A percentile compares a stretch with the other conserved stretches of the same genome.
phyloP scores from a whole-genome alignment of 495 filamentous ascomycete genomes.

The Hyphodiscus hymeniophilus region DNA sequence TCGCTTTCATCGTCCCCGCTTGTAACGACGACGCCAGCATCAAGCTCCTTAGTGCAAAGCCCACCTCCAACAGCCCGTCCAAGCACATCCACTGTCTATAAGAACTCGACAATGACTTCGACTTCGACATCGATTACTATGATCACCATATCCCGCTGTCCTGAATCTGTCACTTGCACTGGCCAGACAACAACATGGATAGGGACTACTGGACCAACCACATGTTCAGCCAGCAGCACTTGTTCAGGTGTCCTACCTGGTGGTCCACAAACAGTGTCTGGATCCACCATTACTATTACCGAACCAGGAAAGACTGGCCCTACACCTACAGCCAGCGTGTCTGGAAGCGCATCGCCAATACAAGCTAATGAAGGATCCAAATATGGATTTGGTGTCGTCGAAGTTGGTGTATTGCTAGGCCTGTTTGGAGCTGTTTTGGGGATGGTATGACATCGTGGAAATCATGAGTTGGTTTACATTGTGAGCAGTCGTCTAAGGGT shows the following conservation, averaged over 20 bases:
- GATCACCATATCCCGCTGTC: constrained; percentile 6
- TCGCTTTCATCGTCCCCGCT: neutral
- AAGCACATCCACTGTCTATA: neutral
- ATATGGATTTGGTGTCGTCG: too few species aligned
- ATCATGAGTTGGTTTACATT: too few species aligned
- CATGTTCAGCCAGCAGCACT: constrained; percentile 1
- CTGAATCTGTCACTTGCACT: constrained; percentile 3
- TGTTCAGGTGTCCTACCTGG: constrained; percentile 6
- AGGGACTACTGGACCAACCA: neutral
- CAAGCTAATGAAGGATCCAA: too few species aligned
- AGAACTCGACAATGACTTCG: neutral
- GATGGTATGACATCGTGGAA: too few species aligned
- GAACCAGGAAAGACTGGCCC: constrained; percentile 1
- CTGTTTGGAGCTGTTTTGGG: too few species aligned
- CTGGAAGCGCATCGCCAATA: too few species aligned
- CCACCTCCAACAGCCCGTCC: neutral
- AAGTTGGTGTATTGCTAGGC: too few species aligned
- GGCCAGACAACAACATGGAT: constrained; percentile 13
- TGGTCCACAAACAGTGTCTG: neutral
- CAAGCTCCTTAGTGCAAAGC: neutral
- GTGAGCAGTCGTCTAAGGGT: too few species aligned
- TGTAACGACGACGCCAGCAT: neutral
- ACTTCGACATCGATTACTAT: constrained; percentile 5
- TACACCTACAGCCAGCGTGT: neutral
- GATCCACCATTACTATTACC: neutral